Evolutionary conservation across 2,329 filamentous ascomycete species (phyloP).

Genomic region (Cladosporium velox): DNA sequence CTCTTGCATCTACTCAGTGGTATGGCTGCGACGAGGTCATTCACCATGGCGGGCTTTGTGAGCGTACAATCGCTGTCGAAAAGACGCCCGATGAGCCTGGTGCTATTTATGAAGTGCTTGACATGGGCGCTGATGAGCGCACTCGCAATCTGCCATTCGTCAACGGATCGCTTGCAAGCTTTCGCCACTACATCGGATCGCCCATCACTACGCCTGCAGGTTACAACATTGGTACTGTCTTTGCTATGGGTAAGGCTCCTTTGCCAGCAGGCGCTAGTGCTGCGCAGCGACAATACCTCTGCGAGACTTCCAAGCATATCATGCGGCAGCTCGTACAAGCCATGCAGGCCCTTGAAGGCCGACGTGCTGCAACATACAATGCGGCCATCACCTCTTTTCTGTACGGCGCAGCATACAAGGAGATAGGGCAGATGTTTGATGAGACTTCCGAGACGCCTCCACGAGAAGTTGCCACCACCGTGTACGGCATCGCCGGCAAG

Average conservation of each 20-base stretch:
- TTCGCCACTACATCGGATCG: not conserved
- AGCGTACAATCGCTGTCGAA: conserved; percentile 11
- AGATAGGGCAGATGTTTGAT: not conserved
- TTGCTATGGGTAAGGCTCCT: not conserved
- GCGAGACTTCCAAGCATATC: not conserved
- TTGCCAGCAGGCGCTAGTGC: not conserved
- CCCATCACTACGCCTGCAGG: not conserved
- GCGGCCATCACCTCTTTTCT: not conserved
- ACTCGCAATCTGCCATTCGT: not conserved
- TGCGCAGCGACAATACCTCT: not conserved
- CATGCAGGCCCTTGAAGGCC: conserved; percentile 15
- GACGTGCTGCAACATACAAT: conserved; percentile 1
- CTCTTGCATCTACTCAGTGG: not conserved
- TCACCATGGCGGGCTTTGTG: conserved; percentile 20
- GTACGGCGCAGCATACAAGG: not conserved
- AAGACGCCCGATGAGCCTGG: not conserved
- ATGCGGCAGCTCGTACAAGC: conserved; percentile 12
- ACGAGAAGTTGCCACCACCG: not conserved
- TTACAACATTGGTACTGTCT: not conserved
- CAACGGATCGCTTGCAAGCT: not conserved
- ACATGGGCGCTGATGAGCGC: not conserved
- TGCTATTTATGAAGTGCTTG: conserved; percentile 18
- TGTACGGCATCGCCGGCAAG: not conserved
- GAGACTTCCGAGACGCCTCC: not conserved
- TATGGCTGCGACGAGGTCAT: conserved; percentile 20